Base-by-base conservation (phyloP, 2,329 filamentous ascomycete genomes). In the Helotiales sp. region DNA sequence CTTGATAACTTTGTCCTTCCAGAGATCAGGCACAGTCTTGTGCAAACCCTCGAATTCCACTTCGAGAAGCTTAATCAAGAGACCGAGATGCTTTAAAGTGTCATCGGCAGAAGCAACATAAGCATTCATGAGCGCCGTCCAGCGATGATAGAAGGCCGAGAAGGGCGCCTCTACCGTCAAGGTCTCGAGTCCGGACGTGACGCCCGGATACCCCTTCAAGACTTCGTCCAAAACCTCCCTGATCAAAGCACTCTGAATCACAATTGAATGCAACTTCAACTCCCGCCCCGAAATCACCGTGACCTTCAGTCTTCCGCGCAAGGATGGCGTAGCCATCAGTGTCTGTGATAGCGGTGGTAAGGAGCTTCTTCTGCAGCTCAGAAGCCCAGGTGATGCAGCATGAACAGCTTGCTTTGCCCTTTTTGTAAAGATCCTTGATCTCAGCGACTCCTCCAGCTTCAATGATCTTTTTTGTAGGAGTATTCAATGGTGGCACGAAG, bases 1-100 rank as follows among this genome's bases (percentile, higher is more conserved):
- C 3, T 77, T 79, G 73, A 81, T 80, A 40, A 81, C 78, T 6
- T 75, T 72, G 65, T 81, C 79, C 55, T 73, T 77, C 43, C 76
- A 77, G 73, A 80, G 77, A 40, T 73, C 71, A 0, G 66, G 49
- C 63, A 70, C 69, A 0, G 49, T 63, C n/a, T 69, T 70, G 24
- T 71, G 69, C 8, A 61, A 63, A 11, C 63, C 65, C 17, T 55
- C 54, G 37, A 73, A 59, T 64, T 79, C 78, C 13, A 69, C 66
- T 1, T 74, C 63, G 11, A 78, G 75, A 52, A 78, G 75, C 47
- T 73, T 64, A 43, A 77, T 71, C 5, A 80, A 73, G 2, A 80
- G 67, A 6, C 75, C 61, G 26, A 77, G 70, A 62, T 79, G 78
- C 22, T 74, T 66, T 49, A 66, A 68, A 6, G 73, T 71, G 10